phyloP scores from a whole-genome alignment of 257 asterid genomes.

The Gentiana straminea region DNA sequence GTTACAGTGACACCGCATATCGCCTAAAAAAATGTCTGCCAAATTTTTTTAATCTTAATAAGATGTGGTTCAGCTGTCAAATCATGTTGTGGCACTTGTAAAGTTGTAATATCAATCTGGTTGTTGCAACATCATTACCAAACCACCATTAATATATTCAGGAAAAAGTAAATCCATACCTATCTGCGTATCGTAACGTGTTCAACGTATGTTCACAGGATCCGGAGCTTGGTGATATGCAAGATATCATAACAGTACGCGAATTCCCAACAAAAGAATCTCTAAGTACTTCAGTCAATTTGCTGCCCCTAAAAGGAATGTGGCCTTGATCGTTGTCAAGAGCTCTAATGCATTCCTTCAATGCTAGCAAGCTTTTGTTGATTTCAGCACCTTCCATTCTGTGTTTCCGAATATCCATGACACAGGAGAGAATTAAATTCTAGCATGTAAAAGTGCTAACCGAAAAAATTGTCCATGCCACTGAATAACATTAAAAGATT shows the following conservation, averaged over 20 bases:
- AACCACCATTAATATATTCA: too few relatives aligned
- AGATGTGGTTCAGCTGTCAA: too few relatives aligned
- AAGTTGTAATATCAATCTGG: too few relatives aligned
- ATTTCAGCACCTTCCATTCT: slow-evolving; percentile 32
- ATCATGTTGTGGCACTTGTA: too few relatives aligned
- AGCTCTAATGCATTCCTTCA: slow-evolving; percentile 28
- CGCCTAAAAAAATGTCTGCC: too few relatives aligned
- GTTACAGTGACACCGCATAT: too few relatives aligned
- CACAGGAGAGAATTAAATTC: too few relatives aligned
- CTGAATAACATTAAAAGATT: too few relatives aligned
- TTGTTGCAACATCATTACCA: too few relatives aligned
- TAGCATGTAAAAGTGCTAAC: too few relatives aligned
- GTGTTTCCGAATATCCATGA: neutral
- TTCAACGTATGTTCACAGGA: slow-evolving; percentile 31
- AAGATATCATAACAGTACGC: slow-evolving; percentile 35
- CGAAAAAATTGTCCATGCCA: too few relatives aligned
- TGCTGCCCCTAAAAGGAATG: slow-evolving; percentile 31
- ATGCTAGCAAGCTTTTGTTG: slow-evolving; percentile 22
- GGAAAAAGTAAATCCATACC: slow-evolving; percentile 5
- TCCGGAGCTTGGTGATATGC: slow-evolving; percentile 28
- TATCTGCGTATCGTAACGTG: slow-evolving; percentile 29
- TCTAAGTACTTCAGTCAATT: slow-evolving; percentile 28
- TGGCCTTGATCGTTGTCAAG: slow-evolving; percentile 28
- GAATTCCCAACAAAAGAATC: slow-evolving; percentile 31
- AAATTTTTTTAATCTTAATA: too few relatives aligned